These are phyloP conservation scores for Staphylotrichum tortipilum DNA, from an alignment of 495 filamentous ascomycete genomes.

Conservation along the genomic window DNA sequence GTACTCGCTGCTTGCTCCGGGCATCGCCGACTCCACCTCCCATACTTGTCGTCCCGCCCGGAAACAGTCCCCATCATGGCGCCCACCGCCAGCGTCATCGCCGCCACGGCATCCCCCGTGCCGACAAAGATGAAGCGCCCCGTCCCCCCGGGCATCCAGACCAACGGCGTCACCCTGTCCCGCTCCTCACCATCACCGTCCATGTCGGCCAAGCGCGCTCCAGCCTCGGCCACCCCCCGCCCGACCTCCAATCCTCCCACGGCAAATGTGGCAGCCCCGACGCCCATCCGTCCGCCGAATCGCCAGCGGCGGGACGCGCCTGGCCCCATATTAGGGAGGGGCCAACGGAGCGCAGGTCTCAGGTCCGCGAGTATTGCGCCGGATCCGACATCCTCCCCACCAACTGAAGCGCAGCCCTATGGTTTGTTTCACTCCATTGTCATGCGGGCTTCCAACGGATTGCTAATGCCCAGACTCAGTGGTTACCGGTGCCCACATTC, in stretches of 20 bases:
- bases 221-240: slow-evolving; percentile 31
- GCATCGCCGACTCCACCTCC: background rate
- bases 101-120: slow-evolving; percentile 46
- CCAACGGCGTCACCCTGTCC: slow-evolving; percentile 58
- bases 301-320: slow-evolving; percentile 43
- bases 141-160: slow-evolving; percentile 57
- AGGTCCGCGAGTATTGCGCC: slow-evolving; percentile 37
- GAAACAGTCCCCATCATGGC: slow-evolving; percentile 28
- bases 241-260: slow-evolving; percentile 33
- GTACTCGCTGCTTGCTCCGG: too few relatives aligned
- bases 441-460: background rate
- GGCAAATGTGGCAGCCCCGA: slow-evolving; percentile 28
- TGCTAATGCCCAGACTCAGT: slow-evolving; percentile 37
- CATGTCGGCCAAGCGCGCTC: slow-evolving; percentile 53
- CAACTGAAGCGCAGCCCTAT: slow-evolving; percentile 39
- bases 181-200: slow-evolving; percentile 60
- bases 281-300: slow-evolving; percentile 41
- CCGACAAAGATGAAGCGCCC: slow-evolving; percentile 67
- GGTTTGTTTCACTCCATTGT: slow-evolving; percentile 20
- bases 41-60: slow-evolving; percentile 5
- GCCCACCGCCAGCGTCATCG: slow-evolving; percentile 39
- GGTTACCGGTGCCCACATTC: slow-evolving; percentile 63
- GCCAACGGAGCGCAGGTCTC: slow-evolving; percentile 35
- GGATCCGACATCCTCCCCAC: slow-evolving; percentile 27
- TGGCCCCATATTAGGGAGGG: slow-evolving; percentile 28